Base-by-base conservation (phyloP, 108 stramenopile species). In the Epithemia pelagica region DNA sequence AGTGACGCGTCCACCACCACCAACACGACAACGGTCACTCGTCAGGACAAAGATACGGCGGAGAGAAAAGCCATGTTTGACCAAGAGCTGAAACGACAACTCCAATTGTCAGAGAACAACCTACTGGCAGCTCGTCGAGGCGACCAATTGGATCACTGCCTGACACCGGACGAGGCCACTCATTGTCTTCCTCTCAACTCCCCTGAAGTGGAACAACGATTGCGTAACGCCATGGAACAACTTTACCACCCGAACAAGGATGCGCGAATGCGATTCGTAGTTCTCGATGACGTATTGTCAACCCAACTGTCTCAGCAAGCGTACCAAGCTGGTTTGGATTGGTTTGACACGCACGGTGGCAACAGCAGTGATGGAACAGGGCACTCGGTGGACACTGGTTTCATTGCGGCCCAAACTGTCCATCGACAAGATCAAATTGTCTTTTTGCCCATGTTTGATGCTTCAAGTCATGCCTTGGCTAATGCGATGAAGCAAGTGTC, bases 341-440 rank as follows among this genome's bases (percentile, higher is more conserved):
- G 37, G 37, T 46, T 46, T 46, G 37, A 46, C 37, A 46, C 37
- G 37, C n/a, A n/a, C n/a, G n/a, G n/a, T n/a, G 52, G 52, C 52
- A 52, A 52, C 52, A 52, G 52, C 52, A 52, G 52, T 52, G 52
- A 52, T 52, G 52, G 52, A 52, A 52, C 52, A 20, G 52, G 52
- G n/a, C n/a, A n/a, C n/a, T 46, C 37, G 10, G 15, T 46, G 5
- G 37, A 46, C 37, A 46, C 37, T 46, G 37, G 37, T 46, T 46
- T 46, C 37, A 46, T 46, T 46, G 5, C 37, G 10, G 37, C 37
- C 15, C 37, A 46, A 46, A 46, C 5, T 15, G 37, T 10, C 5
- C 37, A 46, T 46, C 37, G 37, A 46, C 37, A 46, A 46, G 37
- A 46, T 46, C 37, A 46, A 46, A 46, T 46, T 15, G 37, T 46